Evolutionary conservation across 1,139 yeast species (phyloP).

Genomic region (Neolecta irregularis): DNA sequence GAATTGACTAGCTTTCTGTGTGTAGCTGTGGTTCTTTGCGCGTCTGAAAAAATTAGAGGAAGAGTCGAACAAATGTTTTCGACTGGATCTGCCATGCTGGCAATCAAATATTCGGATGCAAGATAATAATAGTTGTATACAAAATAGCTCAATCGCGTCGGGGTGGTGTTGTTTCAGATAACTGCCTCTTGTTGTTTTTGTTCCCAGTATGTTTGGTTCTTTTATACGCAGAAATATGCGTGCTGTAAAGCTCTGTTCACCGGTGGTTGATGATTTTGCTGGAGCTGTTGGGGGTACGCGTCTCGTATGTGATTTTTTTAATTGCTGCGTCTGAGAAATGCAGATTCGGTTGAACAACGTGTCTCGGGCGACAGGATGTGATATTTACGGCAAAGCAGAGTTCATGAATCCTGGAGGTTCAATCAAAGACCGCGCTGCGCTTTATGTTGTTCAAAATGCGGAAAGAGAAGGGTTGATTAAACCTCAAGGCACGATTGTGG

Average conservation of each 20-base stretch:
- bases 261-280: conserved; percentile 39
- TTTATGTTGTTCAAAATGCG: conserved; percentile 62
- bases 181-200: too few relatives aligned
- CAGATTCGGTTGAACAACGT: conserved; percentile 48
- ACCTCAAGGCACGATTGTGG: conserved; percentile 59
- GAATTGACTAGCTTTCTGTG: conserved; percentile 1
- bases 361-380: conserved; percentile 49
- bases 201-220: too few relatives aligned
- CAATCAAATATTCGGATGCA: too few relatives aligned
- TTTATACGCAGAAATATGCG: too few relatives aligned
- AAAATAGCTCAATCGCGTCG: too few relatives aligned
- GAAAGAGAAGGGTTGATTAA: conserved; percentile 50
- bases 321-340: too few relatives aligned
- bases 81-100: too few relatives aligned
- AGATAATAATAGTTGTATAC: too few relatives aligned
- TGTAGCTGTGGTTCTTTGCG: not conserved
- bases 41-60: not conserved
- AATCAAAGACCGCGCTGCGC: conserved; percentile 82
- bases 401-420: conserved; percentile 93
- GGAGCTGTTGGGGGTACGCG: conserved; percentile 86
- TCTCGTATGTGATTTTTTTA: too few relatives aligned
- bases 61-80: too few relatives aligned
- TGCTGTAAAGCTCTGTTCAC: too few relatives aligned
- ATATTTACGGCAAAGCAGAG: conserved; percentile 79
- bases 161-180: not conserved